A percentile compares a stretch with the other conserved stretches of the same genome.
phyloP scores from a whole-genome alignment of 2,329 filamentous ascomycete species.

The Thelonectria rubi region DNA sequence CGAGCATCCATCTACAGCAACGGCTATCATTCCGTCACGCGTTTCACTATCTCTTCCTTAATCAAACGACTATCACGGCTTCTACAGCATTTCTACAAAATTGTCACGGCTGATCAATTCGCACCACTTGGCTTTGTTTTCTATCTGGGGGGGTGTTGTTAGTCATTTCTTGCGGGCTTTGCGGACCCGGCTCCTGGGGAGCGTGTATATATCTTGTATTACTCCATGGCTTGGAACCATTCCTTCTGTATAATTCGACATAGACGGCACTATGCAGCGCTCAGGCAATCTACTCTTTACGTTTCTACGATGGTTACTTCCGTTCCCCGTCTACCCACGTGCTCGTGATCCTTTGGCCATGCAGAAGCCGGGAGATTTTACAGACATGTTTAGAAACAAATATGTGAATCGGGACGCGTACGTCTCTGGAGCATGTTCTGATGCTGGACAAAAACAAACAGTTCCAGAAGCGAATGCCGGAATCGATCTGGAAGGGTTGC shows the following conservation, averaged over 20 bases:
- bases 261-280: constrained; percentile 4
- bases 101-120: constrained; percentile 16
- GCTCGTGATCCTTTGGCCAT: too few species aligned
- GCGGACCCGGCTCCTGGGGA: constrained; percentile 5
- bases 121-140: constrained; percentile 14
- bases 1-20: constrained; percentile 15
- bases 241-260: constrained; percentile 16
- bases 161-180: background rate
- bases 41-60: constrained; percentile 19
- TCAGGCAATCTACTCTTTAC: constrained; percentile 3
- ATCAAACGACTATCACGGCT: constrained; percentile 33
- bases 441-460: background rate
- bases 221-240: constrained; percentile 17
- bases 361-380: background rate
- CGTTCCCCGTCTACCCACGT: too few species aligned
- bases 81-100: constrained; percentile 30
- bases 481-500: background rate
- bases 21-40: constrained; percentile 18
- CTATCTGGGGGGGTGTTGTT: background rate
- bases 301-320: background rate
- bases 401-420: background rate
- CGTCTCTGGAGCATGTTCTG: background rate
- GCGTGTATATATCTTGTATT: constrained; percentile 10
- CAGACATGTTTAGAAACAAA: background rate
- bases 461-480: background rate